Evolutionary conservation across 2,329 filamentous ascomycete genomes (phyloP), one percentile per base, ranked within the genome.

Genomic region (Ascochyta clinopodiicola): DNA sequence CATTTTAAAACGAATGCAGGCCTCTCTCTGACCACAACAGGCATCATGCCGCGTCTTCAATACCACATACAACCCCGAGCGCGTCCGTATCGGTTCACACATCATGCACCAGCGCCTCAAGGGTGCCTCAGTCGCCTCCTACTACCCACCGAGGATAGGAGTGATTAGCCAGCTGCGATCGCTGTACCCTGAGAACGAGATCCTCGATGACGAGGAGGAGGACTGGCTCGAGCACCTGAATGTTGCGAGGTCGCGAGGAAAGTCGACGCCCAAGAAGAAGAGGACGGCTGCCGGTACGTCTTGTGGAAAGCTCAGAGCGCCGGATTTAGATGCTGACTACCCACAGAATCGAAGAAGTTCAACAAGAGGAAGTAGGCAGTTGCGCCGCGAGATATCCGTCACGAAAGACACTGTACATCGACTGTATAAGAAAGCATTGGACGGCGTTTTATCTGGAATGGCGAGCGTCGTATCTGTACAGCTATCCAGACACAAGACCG

Each of bases 231-330:
- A 92, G 75, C 85, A 87, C 76, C 83, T 93, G 56, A 66, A 69
- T 22, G 68, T 75, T 32, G 73, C 71, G 17, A 60, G 63, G 60
- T 70, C 66, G 17, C 88, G 92, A 80, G 93, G 92, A 64, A 97
- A 98, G 82, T 88, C 88, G 51, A 86, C 89, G 39, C 92, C 94
- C 7, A 89, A 96, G 85, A 97, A 96, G 86, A 96, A 95, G 83
- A 88, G 82, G 72, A 87, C 82, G 39, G 78, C 78, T 64, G 77
- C 77, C 55, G 79, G 79, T 80, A 51, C 67, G 71, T 75, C 68
- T 40, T 44, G 5, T 31, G 37, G 6, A 6, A 34, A 9, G 7
- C 3, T 2, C 8, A 15, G 27, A 17, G 9, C 4, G 2, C 13
- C 7, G 4, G 4, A 6, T 2, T 2, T 3, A 59, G 45, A 56